Evolutionary conservation across 108 stramenopile genomes (phyloP).

Genomic region (Phaeodactylum tricornutum): DNA sequence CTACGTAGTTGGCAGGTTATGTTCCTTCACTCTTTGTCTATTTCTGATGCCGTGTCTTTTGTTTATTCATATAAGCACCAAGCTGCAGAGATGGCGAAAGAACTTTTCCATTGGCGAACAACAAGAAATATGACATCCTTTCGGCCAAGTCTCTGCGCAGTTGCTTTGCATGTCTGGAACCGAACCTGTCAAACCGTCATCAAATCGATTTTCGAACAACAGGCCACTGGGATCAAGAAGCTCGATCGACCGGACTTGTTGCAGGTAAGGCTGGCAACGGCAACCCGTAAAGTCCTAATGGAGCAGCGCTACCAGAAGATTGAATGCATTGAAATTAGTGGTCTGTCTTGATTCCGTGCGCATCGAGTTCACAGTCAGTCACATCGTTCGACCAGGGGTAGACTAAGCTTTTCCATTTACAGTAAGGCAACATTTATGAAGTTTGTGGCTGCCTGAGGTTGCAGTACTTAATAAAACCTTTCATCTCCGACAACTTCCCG

Average conservation of each 20-base stretch:
- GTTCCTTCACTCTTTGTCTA: slow-evolving; percentile 23
- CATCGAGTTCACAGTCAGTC: too few species aligned
- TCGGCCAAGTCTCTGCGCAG: slow-evolving; percentile 32
- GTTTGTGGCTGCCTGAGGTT: too few species aligned
- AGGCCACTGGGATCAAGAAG: slow-evolving; percentile 6
- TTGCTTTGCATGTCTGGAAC: slow-evolving; percentile 49
- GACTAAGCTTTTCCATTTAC: too few species aligned
- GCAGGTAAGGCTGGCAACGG: too few species aligned
- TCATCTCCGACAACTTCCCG: too few species aligned
- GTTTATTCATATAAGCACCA: slow-evolving; percentile 17
- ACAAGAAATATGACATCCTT: slow-evolving; percentile 12
- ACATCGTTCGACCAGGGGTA: too few species aligned
- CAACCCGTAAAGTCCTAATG: too few species aligned
- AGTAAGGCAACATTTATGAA: too few species aligned
- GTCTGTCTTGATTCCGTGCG: too few species aligned
- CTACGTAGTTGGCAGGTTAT: slow-evolving; percentile 51
- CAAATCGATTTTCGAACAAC: slow-evolving; percentile 25
- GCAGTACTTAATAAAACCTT: too few species aligned
- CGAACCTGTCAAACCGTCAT: slow-evolving; percentile 33
- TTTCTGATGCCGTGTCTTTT: slow-evolving; percentile 26
- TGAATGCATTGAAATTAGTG: too few species aligned
- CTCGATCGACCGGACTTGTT: slow-evolving; percentile 13
- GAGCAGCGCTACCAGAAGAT: too few species aligned
- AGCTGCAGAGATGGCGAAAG: slow-evolving; percentile 20
- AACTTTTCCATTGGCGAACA: slow-evolving; percentile 34